Percentiles rank a stretch among this genome's conserved stretches.
Evolutionary conservation across 2,329 filamentous ascomycete genomes (phyloP).

Genomic region (Allantophomopsis cytisporea): DNA sequence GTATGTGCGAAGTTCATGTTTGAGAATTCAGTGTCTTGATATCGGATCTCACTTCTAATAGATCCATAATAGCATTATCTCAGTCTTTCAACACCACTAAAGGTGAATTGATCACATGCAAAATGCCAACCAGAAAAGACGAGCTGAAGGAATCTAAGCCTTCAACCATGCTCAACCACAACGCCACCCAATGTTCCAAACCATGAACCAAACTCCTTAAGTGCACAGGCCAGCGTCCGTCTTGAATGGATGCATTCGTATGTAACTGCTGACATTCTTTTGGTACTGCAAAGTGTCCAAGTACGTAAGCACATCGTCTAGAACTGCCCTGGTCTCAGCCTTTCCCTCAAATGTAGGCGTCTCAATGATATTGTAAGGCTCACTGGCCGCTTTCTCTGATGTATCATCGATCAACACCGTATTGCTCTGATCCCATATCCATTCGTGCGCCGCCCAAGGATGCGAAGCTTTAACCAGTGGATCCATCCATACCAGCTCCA

Average conservation of each 20-base stretch:
- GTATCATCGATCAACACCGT: slow-evolving; percentile 87
- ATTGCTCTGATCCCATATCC: slow-evolving; percentile 65
- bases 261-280: slow-evolving; percentile 48
- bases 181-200: no score
- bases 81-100: no score
- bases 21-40: no score
- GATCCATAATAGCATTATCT: no score
- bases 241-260: slow-evolving; percentile 35
- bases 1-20: no score
- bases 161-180: no score
- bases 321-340: slow-evolving; percentile 25
- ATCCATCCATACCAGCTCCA: slow-evolving; percentile 58
- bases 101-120: no score
- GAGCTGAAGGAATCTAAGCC: no score
- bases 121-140: no score
- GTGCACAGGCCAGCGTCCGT: no score
- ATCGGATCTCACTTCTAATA: no score
- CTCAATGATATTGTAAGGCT: slow-evolving; percentile 72
- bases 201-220: no score
- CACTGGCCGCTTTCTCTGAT: slow-evolving; percentile 61
- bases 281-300: slow-evolving; percentile 39
- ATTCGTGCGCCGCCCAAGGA: slow-evolving; percentile 24
- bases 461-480: slow-evolving; percentile 26
- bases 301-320: slow-evolving; percentile 48
- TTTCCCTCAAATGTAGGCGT: slow-evolving; percentile 61